Base-by-base conservation (phyloP, 257 asterid species). In the Ophiorrhiza pumila region DNA sequence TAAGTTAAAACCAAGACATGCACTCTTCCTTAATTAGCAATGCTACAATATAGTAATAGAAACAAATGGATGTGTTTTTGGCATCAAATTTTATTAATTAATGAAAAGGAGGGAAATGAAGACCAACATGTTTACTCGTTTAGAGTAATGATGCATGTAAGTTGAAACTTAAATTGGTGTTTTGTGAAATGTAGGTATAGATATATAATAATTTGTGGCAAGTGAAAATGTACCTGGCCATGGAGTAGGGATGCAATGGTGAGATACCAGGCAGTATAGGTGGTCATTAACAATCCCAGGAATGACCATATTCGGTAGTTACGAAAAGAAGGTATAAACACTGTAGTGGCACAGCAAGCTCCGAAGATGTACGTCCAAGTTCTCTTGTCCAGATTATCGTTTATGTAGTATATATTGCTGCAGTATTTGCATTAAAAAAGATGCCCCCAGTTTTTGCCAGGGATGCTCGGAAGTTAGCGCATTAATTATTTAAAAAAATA, bases 251-350 rank as follows among this genome's bases (percentile, higher is more conserved):
- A 89, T 3, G 98, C 98, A 77, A 89, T 35, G 75, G 98, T 81
- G 82, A 92, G 97, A 75, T 92, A 92, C 98, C 98, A 92, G 46
- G 98, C 95, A 0, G 98, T 93, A 66, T 91, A 93, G 82, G 98
- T 91, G 80, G 98, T 91, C 98, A 91, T 91, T n/a, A 91, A 0
- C 61, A 93, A 61, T 43, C 97, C 98, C 55, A 91, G 87, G 64
- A 93, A 91, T 25, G 98, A 92, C 98, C 98, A 90, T n/a, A 92
- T 87, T 76, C 98, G 84, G 74, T 91, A 93, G 82, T 93, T 93
- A 82, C 85, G 97, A 73, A 93, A 91, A 1, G 97, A 91, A 1
- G 98, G 98, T 56, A 92, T 92, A 88, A 92, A 90, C 10, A 92
- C 97, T 2, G 98, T 92, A 0, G 97, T 90, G 0, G 98, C 98